These are phyloP conservation scores for Cystofilobasidium capitatum DNA, from an alignment of 768 basidiomycete species.

Conservation along the genomic window DNA sequence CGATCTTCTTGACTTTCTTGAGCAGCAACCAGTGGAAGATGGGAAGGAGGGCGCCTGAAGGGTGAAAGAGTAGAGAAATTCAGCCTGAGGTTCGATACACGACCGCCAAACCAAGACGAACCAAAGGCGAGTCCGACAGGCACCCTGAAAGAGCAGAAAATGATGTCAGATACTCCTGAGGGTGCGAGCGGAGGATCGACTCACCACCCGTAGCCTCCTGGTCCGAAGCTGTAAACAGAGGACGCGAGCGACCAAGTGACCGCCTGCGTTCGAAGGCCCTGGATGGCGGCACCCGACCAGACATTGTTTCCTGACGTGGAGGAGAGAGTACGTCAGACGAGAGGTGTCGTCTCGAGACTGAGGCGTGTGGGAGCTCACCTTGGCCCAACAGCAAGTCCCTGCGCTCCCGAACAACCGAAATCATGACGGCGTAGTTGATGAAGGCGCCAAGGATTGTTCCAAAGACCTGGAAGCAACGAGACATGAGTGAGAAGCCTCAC, in stretches of 20 bases:
- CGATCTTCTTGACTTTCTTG: slow-evolving; percentile 12
- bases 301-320: slow-evolving; percentile 11
- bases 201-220: too few species aligned
- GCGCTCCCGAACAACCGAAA: slow-evolving; percentile 12
- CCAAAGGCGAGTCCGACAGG: too few species aligned
- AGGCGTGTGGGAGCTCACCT: too few species aligned
- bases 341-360: too few species aligned
- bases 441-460: slow-evolving; percentile 24
- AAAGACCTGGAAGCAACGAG: slow-evolving; percentile 11
- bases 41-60: slow-evolving; percentile 7
- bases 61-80: slow-evolving; percentile 14
- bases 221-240: not conserved
- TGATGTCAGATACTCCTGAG: too few species aligned
- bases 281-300: slow-evolving; percentile 23
- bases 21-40: slow-evolving; percentile 19
- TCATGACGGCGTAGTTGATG: slow-evolving; percentile 29
- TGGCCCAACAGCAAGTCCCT: slow-evolving; percentile 3
- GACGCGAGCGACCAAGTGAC: slow-evolving; percentile 20
- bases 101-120: too few species aligned
- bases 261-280: slow-evolving; percentile 15
- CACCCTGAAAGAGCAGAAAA: too few species aligned
- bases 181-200: too few species aligned
- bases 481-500: too few species aligned
- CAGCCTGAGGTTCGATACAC: not conserved
- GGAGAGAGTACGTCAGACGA: too few species aligned